Evolutionary conservation across 2,329 filamentous ascomycete genomes (phyloP).

Genomic region (Alternaria rosae): DNA sequence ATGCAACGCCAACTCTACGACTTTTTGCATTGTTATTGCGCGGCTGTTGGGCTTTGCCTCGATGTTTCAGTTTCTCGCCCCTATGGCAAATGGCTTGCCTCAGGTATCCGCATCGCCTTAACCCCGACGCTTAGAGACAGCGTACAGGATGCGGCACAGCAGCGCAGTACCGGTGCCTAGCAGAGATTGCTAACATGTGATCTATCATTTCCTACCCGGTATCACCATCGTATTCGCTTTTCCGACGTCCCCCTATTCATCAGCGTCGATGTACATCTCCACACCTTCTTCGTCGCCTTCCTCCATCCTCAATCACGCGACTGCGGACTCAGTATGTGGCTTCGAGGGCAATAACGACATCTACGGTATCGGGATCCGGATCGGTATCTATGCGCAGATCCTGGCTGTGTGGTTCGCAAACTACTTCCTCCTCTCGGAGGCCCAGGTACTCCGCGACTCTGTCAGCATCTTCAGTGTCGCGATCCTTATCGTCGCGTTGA

Average conservation of each 20-base stretch:
- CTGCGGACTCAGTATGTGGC: constrained; percentile 5
- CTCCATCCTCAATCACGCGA: neutral
- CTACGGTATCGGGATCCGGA: constrained; percentile 39
- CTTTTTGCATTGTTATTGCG: neutral
- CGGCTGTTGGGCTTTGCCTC: neutral
- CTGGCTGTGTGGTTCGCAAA: constrained; percentile 38
- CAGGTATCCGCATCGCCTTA: neutral
- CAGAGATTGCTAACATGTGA: neutral
- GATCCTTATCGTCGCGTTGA: constrained; percentile 22
- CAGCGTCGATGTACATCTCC: neutral
- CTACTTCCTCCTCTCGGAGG: constrained; percentile 26
- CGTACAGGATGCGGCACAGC: constrained; percentile 11
- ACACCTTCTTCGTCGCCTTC: neutral
- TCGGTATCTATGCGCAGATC: constrained; percentile 29
- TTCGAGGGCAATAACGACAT: constrained; percentile 51
- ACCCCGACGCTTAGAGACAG: constrained; percentile 9
- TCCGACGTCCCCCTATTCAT: neutral
- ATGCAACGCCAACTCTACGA: neutral
- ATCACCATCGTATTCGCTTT: neutral
- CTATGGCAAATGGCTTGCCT: neutral
- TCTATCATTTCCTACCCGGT: neutral
- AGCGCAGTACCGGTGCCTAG: constrained; percentile 3
- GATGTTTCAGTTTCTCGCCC: neutral
- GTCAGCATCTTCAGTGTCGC: constrained; percentile 28
- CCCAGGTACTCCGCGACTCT: constrained; percentile 24